phyloP scores from a whole-genome alignment of 2,329 filamentous ascomycete species.

The Aspergillus neoniger region DNA sequence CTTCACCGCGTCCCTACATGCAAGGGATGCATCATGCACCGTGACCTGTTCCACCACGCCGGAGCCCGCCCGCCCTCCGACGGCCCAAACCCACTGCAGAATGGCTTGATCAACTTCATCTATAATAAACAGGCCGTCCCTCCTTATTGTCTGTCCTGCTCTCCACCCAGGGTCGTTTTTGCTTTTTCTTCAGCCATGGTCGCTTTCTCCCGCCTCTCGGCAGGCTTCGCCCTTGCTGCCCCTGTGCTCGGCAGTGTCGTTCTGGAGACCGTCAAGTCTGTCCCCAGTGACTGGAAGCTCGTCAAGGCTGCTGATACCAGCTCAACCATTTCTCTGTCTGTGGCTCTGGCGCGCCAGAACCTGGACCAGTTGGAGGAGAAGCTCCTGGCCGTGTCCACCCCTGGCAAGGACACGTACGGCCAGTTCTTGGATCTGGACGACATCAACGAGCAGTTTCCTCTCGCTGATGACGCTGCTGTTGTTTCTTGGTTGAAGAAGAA shows the following conservation, averaged over 20 bases:
- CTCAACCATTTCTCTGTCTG: constrained; percentile 23
- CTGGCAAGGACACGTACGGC: constrained; percentile 51
- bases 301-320: constrained; percentile 15
- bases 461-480: constrained; percentile 40
- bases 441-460: constrained; percentile 46
- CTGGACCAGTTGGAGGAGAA: constrained; percentile 42
- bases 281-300: constrained; percentile 3
- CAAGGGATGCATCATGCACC: neutral
- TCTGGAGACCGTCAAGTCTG: neutral
- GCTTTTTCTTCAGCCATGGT: neutral
- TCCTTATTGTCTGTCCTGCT: neutral
- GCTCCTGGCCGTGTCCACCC: constrained; percentile 49
- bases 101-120: constrained; percentile 7
- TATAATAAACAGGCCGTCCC: neutral
- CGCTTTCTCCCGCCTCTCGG: neutral
- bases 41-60: neutral
- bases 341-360: constrained; percentile 29
- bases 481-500: constrained; percentile 47
- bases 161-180: neutral
- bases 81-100: neutral
- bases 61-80: neutral
- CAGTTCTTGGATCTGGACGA: constrained; percentile 50
- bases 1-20: neutral
- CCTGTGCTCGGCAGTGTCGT: neutral
- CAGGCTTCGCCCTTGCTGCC: neutral